A percentile compares a stretch with the other conserved stretches of the same genome.
phyloP scores from a whole-genome alignment of 2,329 filamentous ascomycete species.

The Monosporascus sp. region DNA sequence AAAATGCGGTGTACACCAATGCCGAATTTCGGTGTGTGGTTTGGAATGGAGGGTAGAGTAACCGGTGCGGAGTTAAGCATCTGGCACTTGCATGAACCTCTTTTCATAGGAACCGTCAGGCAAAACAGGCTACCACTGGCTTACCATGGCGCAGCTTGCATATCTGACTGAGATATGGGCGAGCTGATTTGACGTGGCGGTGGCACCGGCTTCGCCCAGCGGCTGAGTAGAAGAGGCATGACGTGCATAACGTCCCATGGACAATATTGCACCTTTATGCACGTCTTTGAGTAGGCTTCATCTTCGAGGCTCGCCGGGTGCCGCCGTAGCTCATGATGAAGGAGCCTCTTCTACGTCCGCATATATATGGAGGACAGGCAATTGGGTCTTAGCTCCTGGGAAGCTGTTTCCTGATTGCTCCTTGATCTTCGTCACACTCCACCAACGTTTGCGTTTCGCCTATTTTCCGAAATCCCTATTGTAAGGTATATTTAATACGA shows the following conservation, averaged over 20 bases:
- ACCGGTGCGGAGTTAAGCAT: background rate
- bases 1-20: background rate
- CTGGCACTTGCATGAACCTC: background rate
- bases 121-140: background rate
- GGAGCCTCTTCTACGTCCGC: background rate
- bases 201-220: background rate
- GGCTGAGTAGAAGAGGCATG: background rate
- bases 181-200: background rate
- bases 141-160: background rate
- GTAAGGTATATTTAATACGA: background rate
- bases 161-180: background rate
- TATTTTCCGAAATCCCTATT: too few species aligned
- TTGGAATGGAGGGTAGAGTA: background rate
- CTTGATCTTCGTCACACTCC: background rate
- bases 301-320: too few species aligned
- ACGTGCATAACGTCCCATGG: background rate
- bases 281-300: background rate
- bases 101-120: background rate
- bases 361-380: background rate
- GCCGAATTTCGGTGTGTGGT: background rate
- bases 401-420: background rate
- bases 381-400: background rate
- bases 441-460: background rate
- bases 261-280: background rate
- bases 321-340: background rate